Conservation (phyloP, 768 basidiomycete species). For the Naematelia encephala region DNA sequence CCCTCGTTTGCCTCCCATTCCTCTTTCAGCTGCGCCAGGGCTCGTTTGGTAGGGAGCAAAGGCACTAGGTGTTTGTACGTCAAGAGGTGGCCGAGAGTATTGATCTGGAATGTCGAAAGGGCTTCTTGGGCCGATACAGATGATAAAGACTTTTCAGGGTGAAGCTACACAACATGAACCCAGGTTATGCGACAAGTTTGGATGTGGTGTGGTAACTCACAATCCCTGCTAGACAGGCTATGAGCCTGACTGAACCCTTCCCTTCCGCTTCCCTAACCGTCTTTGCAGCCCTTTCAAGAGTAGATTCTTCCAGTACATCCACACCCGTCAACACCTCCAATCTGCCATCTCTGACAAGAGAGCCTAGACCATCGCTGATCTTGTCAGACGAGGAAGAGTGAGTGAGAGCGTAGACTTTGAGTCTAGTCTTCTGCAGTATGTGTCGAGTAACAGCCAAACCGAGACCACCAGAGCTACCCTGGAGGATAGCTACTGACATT, state of each 20-base stretch:
- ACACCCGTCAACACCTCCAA: constrained; percentile 46
- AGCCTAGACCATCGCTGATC: constrained; percentile 15
- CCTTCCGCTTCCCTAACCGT: constrained; percentile 46
- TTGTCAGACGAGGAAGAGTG: constrained; percentile 36
- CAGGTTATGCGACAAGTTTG: neutral
- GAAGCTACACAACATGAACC: constrained; percentile 44
- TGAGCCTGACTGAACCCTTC: constrained; percentile 44
- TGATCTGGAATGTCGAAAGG: constrained; percentile 51
- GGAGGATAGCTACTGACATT: constrained; percentile 47
- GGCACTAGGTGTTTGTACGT: constrained; percentile 54
- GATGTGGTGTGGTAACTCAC: constrained; percentile 26
- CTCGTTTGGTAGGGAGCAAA: constrained; percentile 49
- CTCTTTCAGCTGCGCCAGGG: constrained; percentile 23
- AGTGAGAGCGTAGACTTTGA: constrained; percentile 51
- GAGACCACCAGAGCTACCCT: constrained; percentile 43
- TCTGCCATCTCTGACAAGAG: constrained; percentile 12
- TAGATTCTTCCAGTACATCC: constrained; percentile 47
- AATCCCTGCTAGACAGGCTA: constrained; percentile 52
- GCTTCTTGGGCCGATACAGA: constrained; percentile 41
- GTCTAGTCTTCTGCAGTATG: constrained; percentile 47
- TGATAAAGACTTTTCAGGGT: constrained; percentile 53
- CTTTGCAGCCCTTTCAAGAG: constrained; percentile 49
- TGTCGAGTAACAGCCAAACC: constrained; percentile 47
- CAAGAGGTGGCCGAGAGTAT: constrained; percentile 53
- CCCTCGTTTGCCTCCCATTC: constrained; percentile 17